Evolutionary conservation across 73 alveolate genomes (phyloP).

Genomic region (Effrenium voratum): DNA sequence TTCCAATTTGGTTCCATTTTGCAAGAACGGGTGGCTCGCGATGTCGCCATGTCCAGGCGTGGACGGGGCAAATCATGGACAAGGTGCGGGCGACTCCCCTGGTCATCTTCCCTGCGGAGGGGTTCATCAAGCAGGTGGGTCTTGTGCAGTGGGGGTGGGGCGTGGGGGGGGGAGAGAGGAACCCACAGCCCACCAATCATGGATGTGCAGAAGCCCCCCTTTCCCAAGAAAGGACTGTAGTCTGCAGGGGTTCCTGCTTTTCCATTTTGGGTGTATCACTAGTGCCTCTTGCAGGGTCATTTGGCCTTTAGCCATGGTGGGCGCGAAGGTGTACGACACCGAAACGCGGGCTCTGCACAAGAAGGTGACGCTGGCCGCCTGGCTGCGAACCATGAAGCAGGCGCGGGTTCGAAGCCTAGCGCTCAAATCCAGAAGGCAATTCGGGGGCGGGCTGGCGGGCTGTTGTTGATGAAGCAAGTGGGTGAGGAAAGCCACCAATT

Average conservation of each 20-base stretch:
- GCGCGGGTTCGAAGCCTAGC: background rate
- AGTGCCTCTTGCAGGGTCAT: background rate
- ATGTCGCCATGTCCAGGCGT: background rate
- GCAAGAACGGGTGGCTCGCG: no score
- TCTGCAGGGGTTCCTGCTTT: background rate
- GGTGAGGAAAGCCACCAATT: no score
- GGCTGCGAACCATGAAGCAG: constrained; percentile 69
- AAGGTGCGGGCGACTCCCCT: background rate
- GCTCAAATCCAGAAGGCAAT: no score
- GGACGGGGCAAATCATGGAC: constrained; percentile 57
- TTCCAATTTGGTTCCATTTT: no score
- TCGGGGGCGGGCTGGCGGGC: no score
- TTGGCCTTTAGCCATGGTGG: background rate
- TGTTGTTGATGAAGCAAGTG: no score
- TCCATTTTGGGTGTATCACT: background rate
- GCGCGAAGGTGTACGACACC: background rate
- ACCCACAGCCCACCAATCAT: no score
- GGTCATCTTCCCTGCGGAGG: background rate
- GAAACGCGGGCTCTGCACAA: background rate
- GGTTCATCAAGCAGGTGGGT: constrained; percentile 22
- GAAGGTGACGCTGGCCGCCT: constrained; percentile 57
- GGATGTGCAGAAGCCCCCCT: no score
- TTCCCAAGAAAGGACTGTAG: no score
- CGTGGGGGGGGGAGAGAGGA: background rate
- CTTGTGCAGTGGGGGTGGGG: background rate